phyloP scores from a whole-genome alignment of 345 rosid genomes.

The Populus pruinosa region DNA sequence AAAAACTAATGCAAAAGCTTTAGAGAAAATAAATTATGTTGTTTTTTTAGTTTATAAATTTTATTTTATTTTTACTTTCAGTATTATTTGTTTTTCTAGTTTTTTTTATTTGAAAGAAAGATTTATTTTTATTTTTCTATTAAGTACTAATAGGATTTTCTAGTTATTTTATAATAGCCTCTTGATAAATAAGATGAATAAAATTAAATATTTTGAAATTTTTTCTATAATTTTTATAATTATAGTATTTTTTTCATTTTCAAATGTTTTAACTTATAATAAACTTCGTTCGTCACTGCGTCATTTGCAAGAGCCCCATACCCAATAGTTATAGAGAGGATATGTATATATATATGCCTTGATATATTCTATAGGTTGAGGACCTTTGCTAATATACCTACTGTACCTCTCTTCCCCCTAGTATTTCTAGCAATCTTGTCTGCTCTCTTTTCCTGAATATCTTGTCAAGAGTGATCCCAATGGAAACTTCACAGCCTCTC shows the following conservation, averaged over 20 bases:
- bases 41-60: no score
- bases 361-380: conserved; percentile 28
- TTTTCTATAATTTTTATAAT: no score
- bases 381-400: conserved; percentile 17
- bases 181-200: not conserved
- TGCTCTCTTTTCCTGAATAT: conserved; percentile 5
- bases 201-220: no score
- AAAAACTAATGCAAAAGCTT: no score
- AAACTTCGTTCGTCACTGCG: conserved; percentile 17
- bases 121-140: no score
- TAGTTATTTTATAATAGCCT: not conserved
- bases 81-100: no score
- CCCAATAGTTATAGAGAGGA: conserved; percentile 24
- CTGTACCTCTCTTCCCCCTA: not conserved
- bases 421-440: not conserved
- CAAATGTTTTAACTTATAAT: no score
- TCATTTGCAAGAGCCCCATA: conserved; percentile 63
- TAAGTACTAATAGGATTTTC: no score
- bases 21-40: no score
- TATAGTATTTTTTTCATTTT: no score
- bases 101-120: no score
- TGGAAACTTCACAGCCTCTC: conserved; percentile 73
- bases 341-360: conserved; percentile 20
- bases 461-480: conserved; percentile 19
- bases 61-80: no score